Percentiles rank a stretch among this genome's conserved stretches.
phyloP scores from a whole-genome alignment of 2,329 filamentous ascomycete species.

The Fusarium annulatum region DNA sequence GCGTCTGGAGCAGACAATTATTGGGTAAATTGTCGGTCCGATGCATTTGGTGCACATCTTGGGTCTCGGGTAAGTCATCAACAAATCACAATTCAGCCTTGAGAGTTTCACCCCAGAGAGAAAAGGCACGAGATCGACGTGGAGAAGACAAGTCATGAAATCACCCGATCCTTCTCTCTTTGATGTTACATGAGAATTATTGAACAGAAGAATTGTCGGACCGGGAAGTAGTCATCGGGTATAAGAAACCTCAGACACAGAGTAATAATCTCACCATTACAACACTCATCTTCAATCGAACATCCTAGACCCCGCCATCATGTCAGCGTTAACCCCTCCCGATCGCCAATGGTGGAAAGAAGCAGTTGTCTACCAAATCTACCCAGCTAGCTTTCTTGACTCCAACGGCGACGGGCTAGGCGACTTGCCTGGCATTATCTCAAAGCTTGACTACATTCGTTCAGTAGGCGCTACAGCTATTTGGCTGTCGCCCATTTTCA shows the following conservation, averaged over 20 bases:
- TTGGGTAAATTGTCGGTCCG: constrained; percentile 8
- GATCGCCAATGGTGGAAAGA: constrained; percentile 39
- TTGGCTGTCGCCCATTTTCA: constrained; percentile 46
- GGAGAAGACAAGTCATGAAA: not conserved
- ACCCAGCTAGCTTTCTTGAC: constrained; percentile 45
- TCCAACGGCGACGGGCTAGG: constrained; percentile 39
- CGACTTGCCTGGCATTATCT: constrained; percentile 40
- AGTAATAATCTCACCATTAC: not conserved
- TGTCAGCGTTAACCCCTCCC: constrained; percentile 4
- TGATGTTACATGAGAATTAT: not conserved
- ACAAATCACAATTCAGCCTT: constrained; percentile 32
- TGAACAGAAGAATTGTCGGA: not conserved
- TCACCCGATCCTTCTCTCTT: not conserved
- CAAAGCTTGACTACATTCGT: constrained; percentile 45
- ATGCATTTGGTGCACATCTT: not conserved
- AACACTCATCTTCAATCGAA: accelerated
- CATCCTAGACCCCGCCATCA: not conserved
- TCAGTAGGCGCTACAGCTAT: constrained; percentile 35
- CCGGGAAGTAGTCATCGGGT: not conserved
- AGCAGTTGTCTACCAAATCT: constrained; percentile 50
- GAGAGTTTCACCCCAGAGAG: not conserved
- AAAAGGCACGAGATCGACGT: not conserved
- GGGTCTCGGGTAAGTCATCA: not conserved
- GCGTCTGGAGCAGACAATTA: not conserved
- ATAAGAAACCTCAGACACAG: not conserved